Evolutionary conservation across 2,329 filamentous ascomycete species (phyloP).

Genomic region (Aspergillus sp.): DNA sequence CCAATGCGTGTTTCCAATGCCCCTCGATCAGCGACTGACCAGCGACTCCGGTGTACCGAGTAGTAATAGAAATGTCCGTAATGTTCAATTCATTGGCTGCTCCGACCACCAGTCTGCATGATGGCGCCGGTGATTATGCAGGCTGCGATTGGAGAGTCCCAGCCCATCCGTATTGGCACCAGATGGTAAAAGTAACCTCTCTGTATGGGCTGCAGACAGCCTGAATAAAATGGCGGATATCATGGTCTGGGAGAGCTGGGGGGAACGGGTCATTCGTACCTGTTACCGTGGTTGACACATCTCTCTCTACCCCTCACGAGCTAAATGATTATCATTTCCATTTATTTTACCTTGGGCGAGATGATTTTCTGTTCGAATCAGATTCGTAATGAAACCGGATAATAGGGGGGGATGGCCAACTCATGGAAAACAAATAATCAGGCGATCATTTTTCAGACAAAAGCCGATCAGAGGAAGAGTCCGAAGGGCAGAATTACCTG

Average conservation of each 20-base stretch:
- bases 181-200: neutral
- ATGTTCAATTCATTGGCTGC: conserved; percentile 20
- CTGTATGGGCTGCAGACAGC: neutral
- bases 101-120: conserved; percentile 1
- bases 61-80: conserved; percentile 12
- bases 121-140: conserved; percentile 15
- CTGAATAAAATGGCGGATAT: neutral
- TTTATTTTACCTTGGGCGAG: too few species aligned
- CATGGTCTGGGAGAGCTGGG: neutral
- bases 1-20: conserved; percentile 12
- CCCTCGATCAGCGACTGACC: conserved; percentile 12
- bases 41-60: conserved; percentile 9
- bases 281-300: conserved; percentile 4
- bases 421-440: neutral
- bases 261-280: neutral
- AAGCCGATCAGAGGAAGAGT: neutral
- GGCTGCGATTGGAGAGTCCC: neutral
- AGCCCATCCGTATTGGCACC: conserved; percentile 6
- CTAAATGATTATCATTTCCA: neutral
- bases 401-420: neutral
- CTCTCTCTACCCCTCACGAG: neutral
- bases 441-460: neutral
- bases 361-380: neutral
- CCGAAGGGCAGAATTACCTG: conserved; percentile 1
- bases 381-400: neutral